These are phyloP conservation scores for Xylariaceae sp. DNA, from an alignment of 2,329 filamentous ascomycete genomes.

Conservation along the genomic window DNA sequence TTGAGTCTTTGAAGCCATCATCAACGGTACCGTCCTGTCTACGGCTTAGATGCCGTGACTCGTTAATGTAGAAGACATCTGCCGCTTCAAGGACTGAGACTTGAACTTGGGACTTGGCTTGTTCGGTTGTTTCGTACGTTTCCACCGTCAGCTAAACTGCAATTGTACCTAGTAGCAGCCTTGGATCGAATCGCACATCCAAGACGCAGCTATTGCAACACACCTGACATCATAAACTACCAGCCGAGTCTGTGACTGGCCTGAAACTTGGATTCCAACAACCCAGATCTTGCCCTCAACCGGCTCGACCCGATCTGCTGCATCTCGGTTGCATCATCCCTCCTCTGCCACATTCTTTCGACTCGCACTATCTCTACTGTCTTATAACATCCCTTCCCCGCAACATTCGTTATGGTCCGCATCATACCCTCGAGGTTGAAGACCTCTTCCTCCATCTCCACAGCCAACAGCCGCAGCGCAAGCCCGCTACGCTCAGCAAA, in stretches of 20 bases:
- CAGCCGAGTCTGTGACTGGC: not conserved
- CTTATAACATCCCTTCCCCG: conserved; percentile 4
- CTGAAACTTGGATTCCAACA: not conserved
- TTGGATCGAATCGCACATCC: too few species aligned
- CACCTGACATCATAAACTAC: not conserved
- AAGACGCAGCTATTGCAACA: not conserved
- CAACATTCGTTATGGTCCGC: conserved; percentile 48
- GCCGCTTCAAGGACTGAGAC: too few species aligned
- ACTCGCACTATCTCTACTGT: conserved; percentile 6
- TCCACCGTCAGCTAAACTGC: too few species aligned
- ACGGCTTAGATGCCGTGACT: too few species aligned
- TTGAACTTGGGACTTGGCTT: too few species aligned
- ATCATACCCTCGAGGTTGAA: conserved; percentile 57
- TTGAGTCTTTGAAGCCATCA: too few species aligned
- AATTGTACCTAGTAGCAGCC: too few species aligned
- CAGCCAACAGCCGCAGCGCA: conserved; percentile 46
- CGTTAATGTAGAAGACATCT: too few species aligned
- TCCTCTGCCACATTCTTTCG: conserved; percentile 1
- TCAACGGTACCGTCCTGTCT: too few species aligned
- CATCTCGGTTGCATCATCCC: conserved; percentile 6
- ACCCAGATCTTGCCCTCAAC: not conserved
- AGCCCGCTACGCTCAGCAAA: conserved; percentile 50
- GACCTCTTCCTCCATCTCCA: conserved; percentile 40
- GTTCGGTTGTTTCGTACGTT: too few species aligned
- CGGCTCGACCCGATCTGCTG: conserved; percentile 10